Base-by-base conservation (phyloP, 306 rosid species). In the Lotus japonicus region DNA sequence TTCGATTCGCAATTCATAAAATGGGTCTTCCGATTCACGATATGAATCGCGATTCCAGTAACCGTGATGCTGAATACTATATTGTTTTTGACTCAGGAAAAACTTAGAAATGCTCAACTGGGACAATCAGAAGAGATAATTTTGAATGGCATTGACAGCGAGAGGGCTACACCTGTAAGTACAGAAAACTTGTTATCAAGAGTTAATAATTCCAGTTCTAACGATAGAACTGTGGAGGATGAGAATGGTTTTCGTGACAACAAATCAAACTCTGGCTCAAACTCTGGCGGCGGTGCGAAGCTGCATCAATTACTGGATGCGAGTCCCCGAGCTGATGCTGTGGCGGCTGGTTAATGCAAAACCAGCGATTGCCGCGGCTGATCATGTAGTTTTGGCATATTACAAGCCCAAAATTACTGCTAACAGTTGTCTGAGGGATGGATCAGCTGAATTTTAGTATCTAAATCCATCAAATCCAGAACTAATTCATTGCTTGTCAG, bases 361-460 rank as follows among this genome's bases (percentile, higher is more conserved):
- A 73, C 73, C 53, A 19, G 83, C 62, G 11, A 14, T 21, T 43
- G 58, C 33, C 62, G 56, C 48, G 80, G 62, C 79, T 73, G 74
- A 82, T 83, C 68, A 66, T 61, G 95, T 92, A 84, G 85, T 87
- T 92, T 89, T 89, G 98, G 96, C 94, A 86, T 90, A 88, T 92
- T 90, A 84, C 84, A 78, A 90, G 92, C 76, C 94, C 97, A 88
- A 86, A 86, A 84, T 79, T 90, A 80, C 91, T 64, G 56, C 96
- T 88, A 82, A 86, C 91, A 70, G 72, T 75, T 69, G 76, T 66
- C 77, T 55, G 77, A 66, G 39, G 80, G 75, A 69, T 63, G 80
- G 75, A 72, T 52, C 74, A 79, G 78, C 59, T 77, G 81, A 81
- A 79, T 80, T 73, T 77, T 70, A 80, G 80, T 63, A 77, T 72